Base-by-base conservation (phyloP, 805 yeast genomes). In the Metschnikowia peoriensis region DNA sequence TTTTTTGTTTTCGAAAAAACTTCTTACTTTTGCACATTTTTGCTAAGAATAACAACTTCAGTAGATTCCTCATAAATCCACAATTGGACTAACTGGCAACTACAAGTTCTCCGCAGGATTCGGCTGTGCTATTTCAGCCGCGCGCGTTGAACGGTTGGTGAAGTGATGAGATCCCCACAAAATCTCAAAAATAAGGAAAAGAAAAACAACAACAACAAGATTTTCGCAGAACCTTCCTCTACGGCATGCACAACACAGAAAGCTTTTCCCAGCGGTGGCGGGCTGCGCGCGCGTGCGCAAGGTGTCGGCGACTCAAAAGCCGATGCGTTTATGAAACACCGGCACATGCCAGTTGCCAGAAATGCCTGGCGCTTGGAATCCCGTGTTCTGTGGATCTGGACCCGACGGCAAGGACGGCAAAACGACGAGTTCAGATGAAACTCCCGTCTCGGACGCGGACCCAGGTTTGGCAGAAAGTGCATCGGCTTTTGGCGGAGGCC, bases 261-360 rank as follows among this genome's bases (percentile, higher is more conserved):
- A 66, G 62, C n/a, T 79, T 79, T 63, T 70, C 80, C 6, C 65
- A 61, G 34, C 72, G 71, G 48, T 80, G 81, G 72, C 63, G 82
- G 51, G 74, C 77, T 51, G 57, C 71, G 32, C 66, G 80, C 47
- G 83, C 84, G 1, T 81, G 85, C 66, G 84, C 84, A 4, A 64
- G 85, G 52, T 81, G 85, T 56, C 80, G 79, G 53, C 61, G 84
- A 29, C 66, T 80, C 17, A 80, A 80, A 58, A 77, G 78, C 77
- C 70, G 78, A 58, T 81, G 85, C 63, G 72, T 75, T 2, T 81
- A 73, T 60, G 78, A 77, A 34, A 77, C 77, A 55, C 83, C 82
- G 1, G 56, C 63, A 15, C 71, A 65, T 55, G 64, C 63, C 34
- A 61, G 79, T 15, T 81, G 85, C 62, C 69, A 70, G 38, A 58